Evolutionary conservation across 352 stramenopile species (phyloP).

Genomic region (Pythium volutum): DNA sequence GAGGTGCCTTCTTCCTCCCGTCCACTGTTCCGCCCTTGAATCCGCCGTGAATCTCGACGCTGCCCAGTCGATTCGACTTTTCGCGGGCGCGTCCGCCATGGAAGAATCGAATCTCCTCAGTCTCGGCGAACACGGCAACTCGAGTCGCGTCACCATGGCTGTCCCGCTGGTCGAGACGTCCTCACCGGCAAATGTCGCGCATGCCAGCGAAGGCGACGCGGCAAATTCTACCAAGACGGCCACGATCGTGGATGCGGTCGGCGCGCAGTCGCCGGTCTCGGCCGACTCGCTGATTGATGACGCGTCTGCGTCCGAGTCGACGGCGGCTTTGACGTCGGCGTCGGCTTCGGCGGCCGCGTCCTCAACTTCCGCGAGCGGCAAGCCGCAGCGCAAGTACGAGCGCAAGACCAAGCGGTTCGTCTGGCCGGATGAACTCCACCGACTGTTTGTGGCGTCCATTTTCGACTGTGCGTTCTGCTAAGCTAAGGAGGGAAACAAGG

Average conservation of each 20-base stretch:
- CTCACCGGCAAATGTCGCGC: not conserved
- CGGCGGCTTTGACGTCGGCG: no score
- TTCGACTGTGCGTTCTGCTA: slow-evolving; percentile 61
- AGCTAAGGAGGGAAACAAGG: slow-evolving; percentile 45
- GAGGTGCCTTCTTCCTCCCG: not conserved
- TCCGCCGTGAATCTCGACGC: not conserved
- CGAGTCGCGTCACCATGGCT: not conserved
- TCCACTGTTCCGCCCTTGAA: no score
- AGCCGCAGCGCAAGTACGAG: slow-evolving; percentile 84
- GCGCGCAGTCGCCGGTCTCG: slow-evolving; percentile 13
- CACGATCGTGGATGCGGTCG: not conserved
- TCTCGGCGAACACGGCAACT: not conserved
- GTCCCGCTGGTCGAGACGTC: not conserved
- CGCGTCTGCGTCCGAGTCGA: not conserved
- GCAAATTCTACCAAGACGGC: slow-evolving; percentile 2
- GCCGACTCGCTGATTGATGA: slow-evolving; percentile 19
- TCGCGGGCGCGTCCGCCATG: slow-evolving; percentile 8
- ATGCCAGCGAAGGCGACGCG: not conserved
- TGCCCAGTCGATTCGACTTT: not conserved
- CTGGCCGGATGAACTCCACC: slow-evolving; percentile 86
- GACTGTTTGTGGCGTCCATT: slow-evolving; percentile 84
- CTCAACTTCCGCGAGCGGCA: not conserved
- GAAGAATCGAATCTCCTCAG: slow-evolving; percentile 24
- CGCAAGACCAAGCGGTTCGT: slow-evolving; percentile 87
- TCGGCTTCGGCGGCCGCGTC: not conserved